Evolutionary conservation across 2,329 filamentous ascomycete genomes (phyloP), one percentile per base, ranked within the genome.

Genomic region (Meredithiella fracta): DNA sequence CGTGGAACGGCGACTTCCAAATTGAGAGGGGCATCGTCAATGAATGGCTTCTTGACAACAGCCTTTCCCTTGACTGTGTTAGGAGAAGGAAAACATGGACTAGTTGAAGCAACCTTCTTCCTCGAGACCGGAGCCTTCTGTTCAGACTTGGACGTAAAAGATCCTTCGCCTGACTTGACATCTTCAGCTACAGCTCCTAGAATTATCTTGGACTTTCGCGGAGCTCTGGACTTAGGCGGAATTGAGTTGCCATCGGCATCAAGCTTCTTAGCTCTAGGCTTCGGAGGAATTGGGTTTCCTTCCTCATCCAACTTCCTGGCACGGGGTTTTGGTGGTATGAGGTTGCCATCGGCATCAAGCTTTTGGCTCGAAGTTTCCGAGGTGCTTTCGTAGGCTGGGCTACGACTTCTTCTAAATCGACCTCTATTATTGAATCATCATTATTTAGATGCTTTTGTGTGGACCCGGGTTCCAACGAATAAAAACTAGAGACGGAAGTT

Each of bases 381-480:
- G 26, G 47, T 22, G 26, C 22, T n/a, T 42, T 6, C 5, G 6
- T 15, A 7, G n/a, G 44, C 15, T 2, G 20, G 17, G 44, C 44
- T 23, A n/a, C 20, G 22, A 20, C 15, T 7, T 17, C 17, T 14
- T 23, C 20, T 9, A 25, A 17, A 2, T 42, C n/a, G 15, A 58
- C 42, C 37, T 60, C 56, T 26, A 58, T 51, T 22, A 60, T 9
- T 3, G 58, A 58, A 4, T 22, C 38, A 51, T 60, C 54, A 23
- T 34, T 11, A 34, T 34, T 34, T 34, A 34, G 11, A 11, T 5
- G 29, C 11, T 34, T 34, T 34, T 23, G 37, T 7, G 20, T 38
- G 17, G 25, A 31, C 20, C 17, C 17, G 8, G 44, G 44, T 49
- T 22, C 9, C n/a, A 49, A 20, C 25, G 22, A 14, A 23, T 17